Evolutionary conservation across 345 rosid genomes (phyloP).

Genomic region (Lumnitzera racemosa): DNA sequence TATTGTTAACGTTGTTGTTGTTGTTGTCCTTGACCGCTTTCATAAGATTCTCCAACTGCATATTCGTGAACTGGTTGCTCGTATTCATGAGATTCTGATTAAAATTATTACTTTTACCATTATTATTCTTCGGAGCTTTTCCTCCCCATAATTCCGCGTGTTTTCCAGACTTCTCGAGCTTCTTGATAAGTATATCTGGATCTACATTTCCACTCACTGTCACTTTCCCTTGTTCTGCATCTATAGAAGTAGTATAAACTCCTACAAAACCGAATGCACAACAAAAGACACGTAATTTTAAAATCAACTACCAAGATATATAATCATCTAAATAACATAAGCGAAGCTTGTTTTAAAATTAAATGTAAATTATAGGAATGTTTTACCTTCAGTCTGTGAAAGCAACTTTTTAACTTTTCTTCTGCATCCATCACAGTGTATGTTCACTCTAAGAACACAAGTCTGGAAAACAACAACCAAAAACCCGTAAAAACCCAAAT

Average conservation of each 20-base stretch:
- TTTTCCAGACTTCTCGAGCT: constrained; percentile 84
- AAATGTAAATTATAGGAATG: neutral
- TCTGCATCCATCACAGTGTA: constrained; percentile 91
- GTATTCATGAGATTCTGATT: constrained; percentile 22
- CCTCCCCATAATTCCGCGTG: constrained; percentile 84
- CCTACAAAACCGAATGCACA: constrained; percentile 32
- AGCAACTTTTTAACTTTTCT: constrained; percentile 68
- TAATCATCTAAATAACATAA: neutral
- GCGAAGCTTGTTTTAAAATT: neutral
- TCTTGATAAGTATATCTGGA: constrained; percentile 59
- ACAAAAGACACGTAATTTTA: neutral
- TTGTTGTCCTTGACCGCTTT: constrained; percentile 11
- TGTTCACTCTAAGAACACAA: constrained; percentile 76
- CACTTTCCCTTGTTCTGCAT: constrained; percentile 81
- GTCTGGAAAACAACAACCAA: constrained; percentile 41
- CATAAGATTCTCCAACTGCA: constrained; percentile 21
- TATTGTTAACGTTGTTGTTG: constrained; percentile 38
- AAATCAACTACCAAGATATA: neutral
- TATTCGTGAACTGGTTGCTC: constrained; percentile 43
- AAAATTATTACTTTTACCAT: neutral
- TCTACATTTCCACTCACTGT: constrained; percentile 82
- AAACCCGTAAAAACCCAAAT: neutral
- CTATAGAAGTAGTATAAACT: constrained; percentile 51
- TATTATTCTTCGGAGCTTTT: constrained; percentile 34
- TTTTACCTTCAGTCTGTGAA: constrained; percentile 63